Evolutionary conservation across 2,329 filamentous ascomycete species (phyloP).

Genomic region (Septoria petroselini): DNA sequence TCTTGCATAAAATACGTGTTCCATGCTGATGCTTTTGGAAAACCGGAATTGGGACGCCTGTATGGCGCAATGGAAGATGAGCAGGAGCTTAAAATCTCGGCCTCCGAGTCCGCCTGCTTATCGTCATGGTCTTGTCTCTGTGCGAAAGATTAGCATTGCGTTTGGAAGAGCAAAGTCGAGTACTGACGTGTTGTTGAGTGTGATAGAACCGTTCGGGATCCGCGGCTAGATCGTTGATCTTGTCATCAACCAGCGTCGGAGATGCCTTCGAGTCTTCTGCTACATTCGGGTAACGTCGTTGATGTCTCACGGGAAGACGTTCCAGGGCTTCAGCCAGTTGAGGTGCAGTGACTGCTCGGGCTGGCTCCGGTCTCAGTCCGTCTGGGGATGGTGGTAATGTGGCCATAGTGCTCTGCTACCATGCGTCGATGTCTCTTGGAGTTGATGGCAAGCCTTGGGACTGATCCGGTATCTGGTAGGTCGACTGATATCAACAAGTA

Average conservation of each 20-base stretch:
- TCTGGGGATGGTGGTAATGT: conserved; percentile 33
- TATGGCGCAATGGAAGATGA: background rate
- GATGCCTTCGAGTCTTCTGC: conserved; percentile 11
- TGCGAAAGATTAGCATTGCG: background rate
- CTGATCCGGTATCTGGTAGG: background rate
- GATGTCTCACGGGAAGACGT: background rate
- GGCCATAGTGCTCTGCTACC: background rate
- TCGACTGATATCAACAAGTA: background rate
- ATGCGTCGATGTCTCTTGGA: background rate
- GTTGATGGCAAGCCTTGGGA: background rate
- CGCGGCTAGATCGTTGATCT: conserved; percentile 18
- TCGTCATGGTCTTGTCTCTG: background rate
- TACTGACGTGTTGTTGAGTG: background rate
- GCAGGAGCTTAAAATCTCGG: background rate
- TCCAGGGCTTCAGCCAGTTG: conserved; percentile 22
- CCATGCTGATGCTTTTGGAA: conserved; percentile 23
- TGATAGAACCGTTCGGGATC: background rate
- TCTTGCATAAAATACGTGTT: conserved; percentile 31
- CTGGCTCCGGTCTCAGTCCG: conserved; percentile 31
- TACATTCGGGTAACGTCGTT: conserved; percentile 1
- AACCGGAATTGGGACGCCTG: background rate
- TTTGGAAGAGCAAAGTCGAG: background rate
- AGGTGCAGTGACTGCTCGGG: conserved; percentile 22
- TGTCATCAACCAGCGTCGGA: conserved; percentile 3
- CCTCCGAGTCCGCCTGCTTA: background rate